phyloP scores from a whole-genome alignment of 345 rosid genomes.

The Corchorus olitorius region DNA sequence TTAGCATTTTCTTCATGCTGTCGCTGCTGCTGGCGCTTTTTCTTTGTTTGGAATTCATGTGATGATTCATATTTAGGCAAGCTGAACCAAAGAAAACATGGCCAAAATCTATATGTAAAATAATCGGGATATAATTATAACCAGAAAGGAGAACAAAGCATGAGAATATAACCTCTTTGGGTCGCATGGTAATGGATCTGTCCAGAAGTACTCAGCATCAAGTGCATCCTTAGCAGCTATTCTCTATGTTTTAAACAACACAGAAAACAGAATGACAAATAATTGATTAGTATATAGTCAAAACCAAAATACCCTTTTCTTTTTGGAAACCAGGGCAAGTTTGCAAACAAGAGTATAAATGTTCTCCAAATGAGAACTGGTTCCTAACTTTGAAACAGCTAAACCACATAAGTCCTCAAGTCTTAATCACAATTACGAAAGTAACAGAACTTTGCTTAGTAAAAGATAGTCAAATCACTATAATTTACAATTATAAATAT shows the following conservation, averaged over 20 bases:
- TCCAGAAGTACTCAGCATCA: constrained; percentile 98
- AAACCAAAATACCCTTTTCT: background rate
- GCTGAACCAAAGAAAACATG: constrained; percentile 35
- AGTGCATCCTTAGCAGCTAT: constrained; percentile 94
- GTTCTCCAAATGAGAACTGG: background rate
- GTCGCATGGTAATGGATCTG: constrained; percentile 92
- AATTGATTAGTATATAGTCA: background rate
- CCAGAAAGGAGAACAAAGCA: constrained; percentile 1
- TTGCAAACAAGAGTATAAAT: background rate
- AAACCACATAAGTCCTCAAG: background rate
- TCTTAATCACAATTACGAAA: background rate
- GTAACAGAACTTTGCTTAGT: background rate
- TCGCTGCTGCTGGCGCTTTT: constrained; percentile 89
- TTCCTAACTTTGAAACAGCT: background rate
- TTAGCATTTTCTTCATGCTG: constrained; percentile 86
- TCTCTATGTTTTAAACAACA: constrained; percentile 49
- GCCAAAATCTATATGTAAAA: background rate
- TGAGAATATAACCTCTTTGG: constrained; percentile 66
- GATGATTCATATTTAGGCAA: constrained; percentile 92
- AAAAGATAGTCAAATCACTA: constrained; percentile 3
- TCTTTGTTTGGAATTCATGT: constrained; percentile 96
- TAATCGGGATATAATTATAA: background rate
- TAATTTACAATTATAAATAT: background rate
- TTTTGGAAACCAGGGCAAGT: background rate
- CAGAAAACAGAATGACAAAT: background rate